Evolutionary conservation across 2,329 filamentous ascomycete genomes (phyloP).

Genomic region (Ceratocystis papillata): DNA sequence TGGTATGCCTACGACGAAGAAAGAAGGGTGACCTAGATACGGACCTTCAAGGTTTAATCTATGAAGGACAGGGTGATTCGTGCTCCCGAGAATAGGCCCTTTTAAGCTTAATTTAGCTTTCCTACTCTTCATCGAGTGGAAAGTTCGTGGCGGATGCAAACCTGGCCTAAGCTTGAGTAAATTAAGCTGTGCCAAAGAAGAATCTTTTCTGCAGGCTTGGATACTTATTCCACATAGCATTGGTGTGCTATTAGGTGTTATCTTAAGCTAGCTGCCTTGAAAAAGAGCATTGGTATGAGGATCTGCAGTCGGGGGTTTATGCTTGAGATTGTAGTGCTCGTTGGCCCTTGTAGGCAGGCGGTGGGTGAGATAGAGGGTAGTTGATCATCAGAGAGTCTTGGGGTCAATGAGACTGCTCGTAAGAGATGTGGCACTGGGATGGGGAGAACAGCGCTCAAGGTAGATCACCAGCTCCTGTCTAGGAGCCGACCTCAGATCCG

Average conservation of each 20-base stretch:
- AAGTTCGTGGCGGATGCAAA: too few species aligned
- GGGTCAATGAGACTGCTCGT: background rate
- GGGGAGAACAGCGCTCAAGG: too few species aligned
- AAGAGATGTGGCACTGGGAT: background rate
- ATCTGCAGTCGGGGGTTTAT: background rate
- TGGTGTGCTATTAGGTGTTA: background rate
- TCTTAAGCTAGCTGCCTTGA: background rate
- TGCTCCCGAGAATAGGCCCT: too few species aligned
- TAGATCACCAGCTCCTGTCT: background rate
- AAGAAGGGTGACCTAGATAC: too few species aligned
- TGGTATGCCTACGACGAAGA: too few species aligned
- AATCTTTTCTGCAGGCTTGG: background rate
- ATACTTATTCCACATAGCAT: background rate
- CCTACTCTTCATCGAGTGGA: too few species aligned
- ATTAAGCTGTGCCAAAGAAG: too few species aligned
- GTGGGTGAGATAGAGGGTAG: background rate
- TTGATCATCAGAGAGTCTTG: background rate
- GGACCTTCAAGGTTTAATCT: too few species aligned
- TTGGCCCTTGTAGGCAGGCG: background rate
- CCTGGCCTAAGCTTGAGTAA: too few species aligned
- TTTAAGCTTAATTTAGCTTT: too few species aligned
- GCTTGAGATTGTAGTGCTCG: background rate
- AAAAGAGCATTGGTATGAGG: background rate
- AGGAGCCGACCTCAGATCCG: slow-evolving; percentile 13
- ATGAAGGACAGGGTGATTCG: too few species aligned